Percentiles rank a stretch among this genome's conserved stretches.
Conservation (phyloP, 352 stramenopile species). For the Pythium volutum region DNA sequence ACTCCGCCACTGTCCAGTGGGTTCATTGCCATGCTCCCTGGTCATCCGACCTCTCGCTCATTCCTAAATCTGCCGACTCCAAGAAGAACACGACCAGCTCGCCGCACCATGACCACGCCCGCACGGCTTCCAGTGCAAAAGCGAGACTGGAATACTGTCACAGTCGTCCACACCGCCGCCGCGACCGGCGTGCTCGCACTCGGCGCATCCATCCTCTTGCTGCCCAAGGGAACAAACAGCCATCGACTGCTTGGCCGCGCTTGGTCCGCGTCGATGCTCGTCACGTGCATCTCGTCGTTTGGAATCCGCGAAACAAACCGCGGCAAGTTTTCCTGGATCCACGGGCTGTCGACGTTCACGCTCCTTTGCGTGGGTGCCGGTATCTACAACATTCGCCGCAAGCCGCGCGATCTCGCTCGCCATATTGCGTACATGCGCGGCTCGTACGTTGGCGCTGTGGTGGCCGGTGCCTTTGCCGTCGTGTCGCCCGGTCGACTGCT, state of each 20-base stretch:
- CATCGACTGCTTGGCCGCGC: constrained; percentile 9
- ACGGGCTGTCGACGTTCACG: constrained; percentile 13
- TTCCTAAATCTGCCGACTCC: neutral
- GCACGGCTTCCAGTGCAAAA: neutral
- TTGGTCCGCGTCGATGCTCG: constrained; percentile 14
- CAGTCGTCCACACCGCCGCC: constrained; percentile 12
- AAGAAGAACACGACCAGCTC: neutral
- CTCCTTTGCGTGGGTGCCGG: constrained; percentile 7
- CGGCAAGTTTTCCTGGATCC: constrained; percentile 13
- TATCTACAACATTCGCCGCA: constrained; percentile 13
- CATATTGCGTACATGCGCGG: constrained; percentile 13
- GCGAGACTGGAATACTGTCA: constrained; percentile 5
- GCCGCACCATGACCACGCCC: too few species aligned
- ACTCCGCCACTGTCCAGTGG: too few species aligned
- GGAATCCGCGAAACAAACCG: constrained; percentile 4
- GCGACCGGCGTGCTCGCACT: constrained; percentile 10
- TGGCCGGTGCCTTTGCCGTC: constrained; percentile 8
- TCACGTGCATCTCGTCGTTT: constrained; percentile 17
- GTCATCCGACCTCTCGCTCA: neutral
- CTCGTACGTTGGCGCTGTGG: constrained; percentile 2
- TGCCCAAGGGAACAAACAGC: constrained; percentile 10
- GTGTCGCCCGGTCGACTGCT: constrained; percentile 3
- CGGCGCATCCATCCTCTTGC: neutral
- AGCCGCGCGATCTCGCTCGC: neutral
- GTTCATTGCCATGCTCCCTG: too few species aligned